Base-by-base conservation (phyloP, 805 yeast genomes). In the Hanseniaspora osmophila region DNA sequence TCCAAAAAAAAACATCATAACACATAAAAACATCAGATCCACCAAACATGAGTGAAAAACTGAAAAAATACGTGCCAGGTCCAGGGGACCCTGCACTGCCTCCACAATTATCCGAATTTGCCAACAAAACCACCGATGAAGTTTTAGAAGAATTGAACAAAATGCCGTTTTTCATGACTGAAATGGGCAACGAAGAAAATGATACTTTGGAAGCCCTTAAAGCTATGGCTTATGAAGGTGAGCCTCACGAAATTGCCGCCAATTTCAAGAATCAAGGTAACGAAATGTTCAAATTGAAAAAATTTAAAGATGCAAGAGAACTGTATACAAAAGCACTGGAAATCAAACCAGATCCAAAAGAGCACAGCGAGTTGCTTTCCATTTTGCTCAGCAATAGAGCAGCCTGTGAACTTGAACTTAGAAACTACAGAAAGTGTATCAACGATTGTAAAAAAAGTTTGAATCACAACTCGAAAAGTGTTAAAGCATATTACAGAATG, bases 251-350 rank as follows among this genome's bases (percentile, higher is more conserved):
- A 57, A 69, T 87, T 33, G 96, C 96, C 3, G 70, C 75, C 19
- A 88, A 87, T 57, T 92, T 88, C 67, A 86, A 87, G 51, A 79
- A 75, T 49, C 96, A 90, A 59, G 99, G 98, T 6, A 92, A 94
- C 60, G 96, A 86, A 13, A 74, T 84, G 48, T 92, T 72, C 64
- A 80, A 76, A 59, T 66, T 67, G 10, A 84, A 80, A 54, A 76
- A 79, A 54, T 92, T 74, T 63, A 71, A 74, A 46, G 76, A 77
- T 51, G 98, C 98, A 0, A 68, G 84, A 38, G 81, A 76, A 45
- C 80, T 69, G 55, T 92, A 92, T 56, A 78, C 80, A 32, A 78
- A 84, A 57, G 97, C 94, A 1, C 55, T 92, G 22, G 86, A 77
- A 11, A 76, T 83, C 33, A 73, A 77, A 41, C 44, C 44, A 10